phyloP scores from a whole-genome alignment of 1,139 yeast species.

The Pichia sp. region DNA sequence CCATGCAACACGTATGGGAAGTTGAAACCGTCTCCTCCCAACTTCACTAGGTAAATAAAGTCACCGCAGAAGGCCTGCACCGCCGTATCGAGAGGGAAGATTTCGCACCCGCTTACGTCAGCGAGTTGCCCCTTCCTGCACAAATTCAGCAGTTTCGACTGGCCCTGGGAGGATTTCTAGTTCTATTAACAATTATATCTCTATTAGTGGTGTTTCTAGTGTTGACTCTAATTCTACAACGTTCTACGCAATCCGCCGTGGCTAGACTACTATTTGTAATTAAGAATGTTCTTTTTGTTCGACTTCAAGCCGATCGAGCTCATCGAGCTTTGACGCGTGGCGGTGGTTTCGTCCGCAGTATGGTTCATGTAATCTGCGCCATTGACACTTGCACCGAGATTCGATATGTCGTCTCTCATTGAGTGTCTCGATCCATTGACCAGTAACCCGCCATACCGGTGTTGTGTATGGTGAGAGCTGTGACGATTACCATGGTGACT shows the following conservation, averaged over 20 bases:
- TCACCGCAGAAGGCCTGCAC: background rate
- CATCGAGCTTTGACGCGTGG: constrained; percentile 4
- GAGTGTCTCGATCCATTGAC: constrained; percentile 9
- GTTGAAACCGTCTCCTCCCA: background rate
- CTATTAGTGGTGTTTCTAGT: background rate
- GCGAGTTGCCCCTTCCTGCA: background rate
- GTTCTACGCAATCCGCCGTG: background rate
- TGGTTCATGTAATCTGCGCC: background rate
- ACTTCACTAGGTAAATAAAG: background rate
- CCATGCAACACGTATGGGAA: too few species aligned
- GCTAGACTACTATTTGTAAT: constrained; percentile 15
- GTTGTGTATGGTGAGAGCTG: constrained; percentile 1
- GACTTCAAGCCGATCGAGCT: constrained; percentile 4
- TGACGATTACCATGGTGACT: constrained; percentile 2
- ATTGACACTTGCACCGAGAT: background rate
- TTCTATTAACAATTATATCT: background rate
- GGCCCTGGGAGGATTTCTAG: too few species aligned
- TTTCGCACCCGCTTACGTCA: background rate
- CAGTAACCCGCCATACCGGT: constrained; percentile 9
- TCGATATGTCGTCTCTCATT: constrained; percentile 12
- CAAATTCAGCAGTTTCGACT: too few species aligned
- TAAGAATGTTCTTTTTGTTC: constrained; percentile 15
- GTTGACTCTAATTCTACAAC: background rate
- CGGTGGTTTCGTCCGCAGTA: constrained; percentile 3
- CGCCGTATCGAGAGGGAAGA: background rate